Base-by-base conservation (phyloP, 2,329 filamentous ascomycete genomes). In the Fusarium nelsonii region DNA sequence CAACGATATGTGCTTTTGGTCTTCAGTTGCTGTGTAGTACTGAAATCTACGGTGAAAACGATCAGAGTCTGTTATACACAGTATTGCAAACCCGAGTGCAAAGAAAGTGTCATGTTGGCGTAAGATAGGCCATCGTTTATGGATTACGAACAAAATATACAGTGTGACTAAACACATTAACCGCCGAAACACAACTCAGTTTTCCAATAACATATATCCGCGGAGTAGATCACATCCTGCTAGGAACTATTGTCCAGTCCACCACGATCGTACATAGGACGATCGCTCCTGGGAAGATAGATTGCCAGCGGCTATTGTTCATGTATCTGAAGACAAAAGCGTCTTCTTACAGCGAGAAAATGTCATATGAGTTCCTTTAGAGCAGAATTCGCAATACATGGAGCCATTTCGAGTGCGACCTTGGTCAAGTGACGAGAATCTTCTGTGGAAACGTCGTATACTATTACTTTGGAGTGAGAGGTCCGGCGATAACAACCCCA, bases 351-450 rank as follows among this genome's bases (percentile, higher is more conserved):
- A 40, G 40, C 37, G 41, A 18, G 32, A 39, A 28, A 43, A 41
- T 28, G 30, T 44, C 36, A 54, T 48, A 28, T 26, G 48, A 39
- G 48, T 39, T 26, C 33, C 18, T 28, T 14, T 40, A 33, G 43
- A 55, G 11, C 26, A 8, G 50, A 32, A 18, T 33, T 33, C 15
- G 32, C 28, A 48, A 32, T 11, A 68, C 44, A 43, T 23, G 49
- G 44, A 28, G 26, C 55, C 18, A 30, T 36, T 51, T 36, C 44
- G 41, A 46, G 39, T 63, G 40, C 49, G 28, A 37, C 41, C 26
- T 39, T 39, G 43, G 46, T 60, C 67, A 68, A 70, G 66, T 68
- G 53, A 70, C 45, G 41, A 20, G 36, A 26, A 49, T 52, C 26
- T 20, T 67, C 37, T 56, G 62, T 68, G 61, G 57, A 20, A 51